phyloP scores from a whole-genome alignment of 2,329 filamentous ascomycete genomes.

The Orbilia ellipsospora region DNA sequence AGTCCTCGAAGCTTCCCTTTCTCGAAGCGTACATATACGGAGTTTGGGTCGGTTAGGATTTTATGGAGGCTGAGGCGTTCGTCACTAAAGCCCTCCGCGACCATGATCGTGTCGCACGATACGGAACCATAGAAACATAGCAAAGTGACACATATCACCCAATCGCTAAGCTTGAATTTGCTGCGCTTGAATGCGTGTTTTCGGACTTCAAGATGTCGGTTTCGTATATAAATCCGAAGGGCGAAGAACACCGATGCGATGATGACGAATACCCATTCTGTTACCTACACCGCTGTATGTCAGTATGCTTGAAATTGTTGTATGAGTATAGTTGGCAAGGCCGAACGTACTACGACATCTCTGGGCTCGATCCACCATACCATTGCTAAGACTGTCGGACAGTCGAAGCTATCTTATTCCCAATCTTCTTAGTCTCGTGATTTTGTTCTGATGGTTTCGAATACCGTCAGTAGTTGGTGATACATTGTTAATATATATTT shows the following conservation, averaged over 20 bases:
- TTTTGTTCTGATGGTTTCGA: too few species aligned
- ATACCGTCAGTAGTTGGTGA: too few species aligned
- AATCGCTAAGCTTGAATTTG: constrained; percentile 19
- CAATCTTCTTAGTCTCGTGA: too few species aligned
- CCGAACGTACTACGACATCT: too few species aligned
- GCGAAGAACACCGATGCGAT: constrained; percentile 24
- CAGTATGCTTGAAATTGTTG: neutral
- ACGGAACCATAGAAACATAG: constrained; percentile 21
- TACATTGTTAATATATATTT: too few species aligned
- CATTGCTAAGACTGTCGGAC: too few species aligned
- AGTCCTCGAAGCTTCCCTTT: neutral
- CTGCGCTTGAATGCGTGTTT: neutral
- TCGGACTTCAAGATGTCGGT: neutral
- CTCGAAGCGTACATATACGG: constrained; percentile 12
- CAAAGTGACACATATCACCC: constrained; percentile 25
- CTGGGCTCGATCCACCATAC: too few species aligned
- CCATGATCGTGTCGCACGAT: constrained; percentile 29
- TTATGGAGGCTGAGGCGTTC: constrained; percentile 10
- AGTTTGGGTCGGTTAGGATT: neutral
- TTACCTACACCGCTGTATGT: neutral
- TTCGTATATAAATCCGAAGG: constrained; percentile 31
- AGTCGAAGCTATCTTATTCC: too few species aligned
- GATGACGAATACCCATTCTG: constrained; percentile 21
- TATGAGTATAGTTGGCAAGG: too few species aligned
- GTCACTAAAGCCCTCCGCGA: constrained; percentile 17